Evolutionary conservation across 768 basidiomycete species (phyloP).

Genomic region (Lactarius tabidus): DNA sequence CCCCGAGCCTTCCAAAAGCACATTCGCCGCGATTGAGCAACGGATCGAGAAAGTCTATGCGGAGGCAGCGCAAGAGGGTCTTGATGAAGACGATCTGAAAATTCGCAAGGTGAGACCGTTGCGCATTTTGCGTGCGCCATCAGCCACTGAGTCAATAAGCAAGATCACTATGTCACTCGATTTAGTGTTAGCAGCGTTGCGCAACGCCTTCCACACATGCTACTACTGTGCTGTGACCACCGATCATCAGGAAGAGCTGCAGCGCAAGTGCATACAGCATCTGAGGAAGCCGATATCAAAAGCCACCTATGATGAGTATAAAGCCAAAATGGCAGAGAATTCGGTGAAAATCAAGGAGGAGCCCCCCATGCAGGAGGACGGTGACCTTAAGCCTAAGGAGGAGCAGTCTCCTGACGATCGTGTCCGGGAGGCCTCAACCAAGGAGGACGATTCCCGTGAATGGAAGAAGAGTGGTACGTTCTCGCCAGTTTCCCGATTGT

Average conservation of each 20-base stretch:
- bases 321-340: conserved; percentile 47
- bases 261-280: conserved; percentile 92
- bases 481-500: conserved; percentile 15
- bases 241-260: conserved; percentile 92
- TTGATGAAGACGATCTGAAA: conserved; percentile 63
- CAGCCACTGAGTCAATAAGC: conserved; percentile 22
- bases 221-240: conserved; percentile 95
- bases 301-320: conserved; percentile 55
- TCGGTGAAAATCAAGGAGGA: conserved; percentile 42
- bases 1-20: conserved; percentile 56
- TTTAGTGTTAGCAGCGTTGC: conserved; percentile 89
- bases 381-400: conserved; percentile 28
- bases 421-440: conserved; percentile 32
- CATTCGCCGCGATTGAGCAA: conserved; percentile 77
- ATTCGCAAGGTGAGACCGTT: conserved; percentile 59
- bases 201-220: conserved; percentile 90
- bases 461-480: conserved; percentile 66
- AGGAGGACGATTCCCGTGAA: conserved; percentile 40
- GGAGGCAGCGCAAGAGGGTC: conserved; percentile 59
- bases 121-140: conserved; percentile 17
- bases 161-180: conserved; percentile 84
- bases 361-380: conserved; percentile 41
- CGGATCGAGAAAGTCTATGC: conserved; percentile 73
- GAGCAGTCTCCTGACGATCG: conserved; percentile 30
- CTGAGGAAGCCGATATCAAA: conserved; percentile 72